Evolutionary conservation across 805 yeast species (phyloP), one percentile per base, ranked within the genome.

Genomic region (Candida suzukii): DNA sequence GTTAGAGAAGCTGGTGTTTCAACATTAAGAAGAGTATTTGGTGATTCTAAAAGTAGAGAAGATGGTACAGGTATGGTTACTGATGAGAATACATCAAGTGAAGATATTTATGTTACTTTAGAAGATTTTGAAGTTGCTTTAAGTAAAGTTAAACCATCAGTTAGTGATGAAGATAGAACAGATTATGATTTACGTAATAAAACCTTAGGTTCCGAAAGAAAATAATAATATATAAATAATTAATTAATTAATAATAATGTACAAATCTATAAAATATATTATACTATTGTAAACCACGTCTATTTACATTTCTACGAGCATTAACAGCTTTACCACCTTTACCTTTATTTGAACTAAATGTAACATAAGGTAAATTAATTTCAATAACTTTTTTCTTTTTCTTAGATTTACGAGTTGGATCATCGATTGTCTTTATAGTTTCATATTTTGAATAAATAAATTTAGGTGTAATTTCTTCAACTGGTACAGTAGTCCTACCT

Each of bases 1-100:
- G 91, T 86, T 2, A 73, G 96, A 53, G 98, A 93, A 57, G 95
- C 98, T n/a, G 88, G 95, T 50, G 93, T 88, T 6, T 65, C 76
- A 39, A 95, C 97, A 1, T 70, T 90, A 59, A 84, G 88, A 58
- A 78, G 80, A 59, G 80, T 74, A 51, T 81, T 84, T 48, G 84
- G 83, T 60, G 62, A 63, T 11, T 60, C 61, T 6, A 76, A 74
- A 35, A 66, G 68, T 45, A 51, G n/a, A n/a, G n/a, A n/a, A n/a
- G n/a, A 67, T 44, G 62, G 73, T 61, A 76, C 78, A 37, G 76
- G 73, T 9, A 18, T 17, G 19, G 35, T 12, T 9, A n/a, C 35
- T 9, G 19, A n/a, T 17, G 22, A 4, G 7, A 14, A 31, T 16
- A n/a, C 19, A 11, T 12, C 39, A 53, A 7, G 12, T 7, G 35